Conservation (phyloP, 768 basidiomycete species). For the Suillus bovinus region DNA sequence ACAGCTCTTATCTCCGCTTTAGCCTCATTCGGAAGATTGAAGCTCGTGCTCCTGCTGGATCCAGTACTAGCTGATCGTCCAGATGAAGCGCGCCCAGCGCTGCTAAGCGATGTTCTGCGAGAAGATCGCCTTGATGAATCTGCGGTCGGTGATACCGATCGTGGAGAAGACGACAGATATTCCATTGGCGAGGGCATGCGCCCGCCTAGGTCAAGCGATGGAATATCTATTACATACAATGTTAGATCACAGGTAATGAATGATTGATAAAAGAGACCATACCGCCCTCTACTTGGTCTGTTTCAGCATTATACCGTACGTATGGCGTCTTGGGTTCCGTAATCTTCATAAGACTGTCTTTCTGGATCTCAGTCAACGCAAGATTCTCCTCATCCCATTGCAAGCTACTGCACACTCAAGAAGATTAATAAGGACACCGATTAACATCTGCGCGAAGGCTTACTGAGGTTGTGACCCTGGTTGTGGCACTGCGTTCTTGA, state of each 20-base stretch:
- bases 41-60: conserved; percentile 80
- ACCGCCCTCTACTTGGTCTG: conserved; percentile 87
- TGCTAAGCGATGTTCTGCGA: conserved; percentile 73
- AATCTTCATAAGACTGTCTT: conserved; percentile 98
- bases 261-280: conserved; percentile 21
- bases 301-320: conserved; percentile 86
- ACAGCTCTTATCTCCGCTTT: conserved; percentile 57
- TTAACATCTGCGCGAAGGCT: conserved; percentile 25
- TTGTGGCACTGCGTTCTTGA: conserved; percentile 74
- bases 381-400: conserved; percentile 97
- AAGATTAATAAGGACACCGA: not conserved
- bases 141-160: conserved; percentile 56
- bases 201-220: conserved; percentile 63
- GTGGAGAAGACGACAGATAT: conserved; percentile 40
- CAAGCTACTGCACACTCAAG: conserved; percentile 50
- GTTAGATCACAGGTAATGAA: conserved; percentile 4
- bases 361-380: conserved; percentile 88
- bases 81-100: conserved; percentile 50
- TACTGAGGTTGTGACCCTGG: conserved; percentile 50
- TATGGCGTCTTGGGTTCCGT: conserved; percentile 97
- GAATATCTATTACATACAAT: conserved; percentile 62
- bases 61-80: conserved; percentile 64
- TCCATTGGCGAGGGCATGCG: conserved; percentile 33
- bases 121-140: conserved; percentile 70
- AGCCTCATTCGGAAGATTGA: conserved; percentile 74